Base-by-base conservation (phyloP, 305 asterid genomes). In the Fraxinus paxiana region DNA sequence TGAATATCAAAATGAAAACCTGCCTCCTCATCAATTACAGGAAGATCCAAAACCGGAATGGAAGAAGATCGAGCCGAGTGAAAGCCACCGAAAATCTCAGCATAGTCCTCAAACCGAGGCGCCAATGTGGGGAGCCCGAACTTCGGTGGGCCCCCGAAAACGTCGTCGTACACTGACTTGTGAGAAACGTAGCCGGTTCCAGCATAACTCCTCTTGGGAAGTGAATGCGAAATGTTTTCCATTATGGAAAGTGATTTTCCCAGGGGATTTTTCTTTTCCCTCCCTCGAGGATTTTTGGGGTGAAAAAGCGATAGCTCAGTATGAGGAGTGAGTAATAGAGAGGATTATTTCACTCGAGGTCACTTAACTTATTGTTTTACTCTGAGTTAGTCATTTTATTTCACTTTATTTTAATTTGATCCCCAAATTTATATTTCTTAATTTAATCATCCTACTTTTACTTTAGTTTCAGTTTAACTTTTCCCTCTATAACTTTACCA, bases 41-140 rank as follows among this genome's bases (percentile, higher is more conserved):
- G 95, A 83, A 93, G 90, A 79, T 93, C 90, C 87, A 95, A 87
- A 80, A 93, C 20, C 51, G 98, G 98, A 75, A 95, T 93, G 72
- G 93, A 86, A 8, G 91, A 88, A 56, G 93, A 89, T 80, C 96
- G 88, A 28, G 92, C 87, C 17, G 92, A 85, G 83, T 89, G 97
- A 79, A 92, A 91, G 54, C 97, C 96, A 5, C 92, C 94, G 79
- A 95, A 95, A 82, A 95, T 93, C 92, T 95, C 97, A 26, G 83
- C 79, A 80, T 93, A 95, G 80, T 95, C 98, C 80, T 95, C 90
- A 74, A 84, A 86, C 73, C 98, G 89, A 26, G 98, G 98, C 18
- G 98, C 92, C 31, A 93, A 82, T 10, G 92, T 87, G 18, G 91
- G 90, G 22, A 81, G 84, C 5, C 91, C 90, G 80, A 86, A 80